Conservation (phyloP, 805 yeast species). For the Spathaspora passalidarum region DNA sequence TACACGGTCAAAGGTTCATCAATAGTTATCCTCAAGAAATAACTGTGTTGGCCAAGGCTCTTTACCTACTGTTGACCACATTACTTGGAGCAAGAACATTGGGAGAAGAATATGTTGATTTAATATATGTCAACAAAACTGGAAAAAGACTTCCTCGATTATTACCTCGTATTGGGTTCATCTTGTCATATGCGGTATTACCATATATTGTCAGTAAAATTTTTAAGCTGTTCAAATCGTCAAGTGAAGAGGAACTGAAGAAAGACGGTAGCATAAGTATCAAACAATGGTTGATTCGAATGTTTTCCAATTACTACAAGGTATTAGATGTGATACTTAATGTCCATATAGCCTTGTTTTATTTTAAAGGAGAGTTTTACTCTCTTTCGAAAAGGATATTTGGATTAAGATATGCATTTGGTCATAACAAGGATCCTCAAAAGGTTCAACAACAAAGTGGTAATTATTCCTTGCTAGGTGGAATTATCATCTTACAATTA, state of each 20-base stretch:
- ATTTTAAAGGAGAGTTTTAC: slow-evolving; percentile 80
- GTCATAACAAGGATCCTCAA: slow-evolving; percentile 51
- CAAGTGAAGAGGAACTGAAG: slow-evolving; percentile 9
- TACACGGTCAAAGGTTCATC: slow-evolving; percentile 63
- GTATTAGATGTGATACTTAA: slow-evolving; percentile 55
- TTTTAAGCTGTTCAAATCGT: slow-evolving; percentile 19
- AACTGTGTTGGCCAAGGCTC: slow-evolving; percentile 50
- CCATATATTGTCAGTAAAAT: slow-evolving; percentile 51
- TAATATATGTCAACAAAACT: slow-evolving; percentile 55
- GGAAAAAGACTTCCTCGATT: slow-evolving; percentile 50
- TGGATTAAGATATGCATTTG: slow-evolving; percentile 77
- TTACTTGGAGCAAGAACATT: slow-evolving; percentile 72
- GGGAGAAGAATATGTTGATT: slow-evolving; percentile 93
- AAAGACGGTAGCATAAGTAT: slow-evolving; percentile 2
- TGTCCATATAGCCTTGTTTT: slow-evolving; percentile 76
- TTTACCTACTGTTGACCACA: slow-evolving; percentile 76
- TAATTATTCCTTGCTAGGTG: slow-evolving; percentile 76
- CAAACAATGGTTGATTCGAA: slow-evolving; percentile 14
- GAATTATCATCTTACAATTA: slow-evolving; percentile 53
- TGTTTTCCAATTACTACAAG: slow-evolving; percentile 40
- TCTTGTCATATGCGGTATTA: slow-evolving; percentile 55
- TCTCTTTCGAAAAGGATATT: slow-evolving; percentile 70
- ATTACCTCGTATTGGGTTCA: slow-evolving; percentile 52
- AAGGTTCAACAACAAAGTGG: slow-evolving; percentile 42
- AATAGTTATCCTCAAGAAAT: slow-evolving; percentile 64